Conservation (phyloP, 345 rosid genomes). For the Brassica rapa region DNA sequence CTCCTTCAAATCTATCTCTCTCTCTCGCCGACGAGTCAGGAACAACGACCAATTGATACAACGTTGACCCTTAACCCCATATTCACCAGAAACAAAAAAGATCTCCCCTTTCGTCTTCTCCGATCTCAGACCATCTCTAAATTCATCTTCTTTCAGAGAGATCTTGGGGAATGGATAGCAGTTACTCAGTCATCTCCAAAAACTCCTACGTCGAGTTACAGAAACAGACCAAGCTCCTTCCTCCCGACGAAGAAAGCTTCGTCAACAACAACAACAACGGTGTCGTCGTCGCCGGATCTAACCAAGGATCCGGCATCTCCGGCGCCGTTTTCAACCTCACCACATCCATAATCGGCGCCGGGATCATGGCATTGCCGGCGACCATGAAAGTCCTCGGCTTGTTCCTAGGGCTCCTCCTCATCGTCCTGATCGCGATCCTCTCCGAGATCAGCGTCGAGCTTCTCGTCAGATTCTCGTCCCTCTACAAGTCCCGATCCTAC, state of each 20-base stretch:
- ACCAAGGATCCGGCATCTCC: conserved; percentile 55
- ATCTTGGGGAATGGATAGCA: conserved; percentile 62
- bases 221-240: conserved; percentile 44
- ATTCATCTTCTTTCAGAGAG: not conserved
- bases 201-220: conserved; percentile 62
- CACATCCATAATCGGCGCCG: conserved; percentile 90
- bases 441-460: conserved; percentile 91
- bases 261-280: not conserved
- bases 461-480: conserved; percentile 66
- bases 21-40: conserved; percentile 41
- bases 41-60: conserved; percentile 34
- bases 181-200: conserved; percentile 63
- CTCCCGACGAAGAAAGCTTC: conserved; percentile 50
- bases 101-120: conserved; percentile 23
- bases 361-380: conserved; percentile 98
- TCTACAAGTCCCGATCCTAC: conserved; percentile 67
- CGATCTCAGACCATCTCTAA: not conserved
- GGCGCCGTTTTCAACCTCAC: conserved; percentile 96
- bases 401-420: conserved; percentile 63
- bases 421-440: conserved; percentile 68
- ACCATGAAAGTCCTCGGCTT: conserved; percentile 93
- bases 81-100: conserved; percentile 4
- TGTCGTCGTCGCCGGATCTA: conserved; percentile 13
- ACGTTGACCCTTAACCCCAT: conserved; percentile 30
- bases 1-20: not conserved